Evolutionary conservation across 2,329 filamentous ascomycete species (phyloP), one percentile per base, ranked within the genome.

Genomic region (Talaromyces sp.): DNA sequence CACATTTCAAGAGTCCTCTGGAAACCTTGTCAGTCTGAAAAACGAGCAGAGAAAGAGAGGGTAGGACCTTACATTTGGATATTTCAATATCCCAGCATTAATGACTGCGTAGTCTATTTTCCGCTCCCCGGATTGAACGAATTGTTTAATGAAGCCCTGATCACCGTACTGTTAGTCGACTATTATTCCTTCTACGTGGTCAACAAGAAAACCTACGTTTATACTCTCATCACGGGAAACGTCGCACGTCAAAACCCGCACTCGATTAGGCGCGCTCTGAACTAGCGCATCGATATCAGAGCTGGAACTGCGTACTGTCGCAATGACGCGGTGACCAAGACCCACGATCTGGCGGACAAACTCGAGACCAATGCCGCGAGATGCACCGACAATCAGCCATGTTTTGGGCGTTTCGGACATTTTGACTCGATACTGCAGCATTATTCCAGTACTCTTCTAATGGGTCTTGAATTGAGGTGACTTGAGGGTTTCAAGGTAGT

Each of bases 31-130:
- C 21, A 35, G 48, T 15, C 15, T 50, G 10, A 8, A 11, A 13
- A 5, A n/a, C 2, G 10, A 19, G 9, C 17, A 21, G 13, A 8
- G 21, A 2, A 17, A 19, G 10, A 50, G n/a, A 36, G n/a, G n/a
- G 17, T 17, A 17, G 17, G 22, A 36, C 41, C 79, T 78, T 73
- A 82, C 80, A 73, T 81, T 82, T 3, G 81, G 81, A 69, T 83
- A 84, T 64, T 77, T 73, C 63, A 83, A 65, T 5, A 84, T 76
- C 48, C 81, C 81, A 33, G 82, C 81, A 69, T 83, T 84, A 56
- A 84, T 63, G n/a, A 84, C 75, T 39, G 81, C 76, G 68, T 79
- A 78, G 68, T 83, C 80, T 50, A 83, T 77, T 59, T 71, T 76
- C 52, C 78, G 62, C 22, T 48, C 48, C 5, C 69, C 62, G 21